These are phyloP conservation scores for Acer saccharum DNA, from an alignment of 345 rosid species.

Conservation along the genomic window DNA sequence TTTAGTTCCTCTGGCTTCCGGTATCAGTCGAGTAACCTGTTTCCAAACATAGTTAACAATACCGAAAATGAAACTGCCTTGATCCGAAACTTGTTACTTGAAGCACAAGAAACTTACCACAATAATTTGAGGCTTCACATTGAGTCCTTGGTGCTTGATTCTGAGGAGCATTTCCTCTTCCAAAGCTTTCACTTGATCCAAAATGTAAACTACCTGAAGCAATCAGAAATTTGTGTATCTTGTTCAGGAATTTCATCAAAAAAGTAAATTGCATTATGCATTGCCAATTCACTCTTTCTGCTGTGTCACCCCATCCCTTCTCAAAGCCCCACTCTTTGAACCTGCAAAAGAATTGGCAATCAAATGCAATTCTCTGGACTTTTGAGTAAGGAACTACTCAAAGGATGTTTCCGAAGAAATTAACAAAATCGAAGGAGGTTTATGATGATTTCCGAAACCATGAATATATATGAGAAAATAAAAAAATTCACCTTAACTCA, in stretches of 20 bases:
- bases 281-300: conserved; percentile 40
- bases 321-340: conserved; percentile 92
- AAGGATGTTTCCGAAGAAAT: background rate
- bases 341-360: conserved; percentile 36
- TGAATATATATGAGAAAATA: background rate
- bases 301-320: conserved; percentile 89
- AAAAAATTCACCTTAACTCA: conserved; percentile 50
- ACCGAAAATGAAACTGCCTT: background rate
- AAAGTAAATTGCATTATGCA: background rate
- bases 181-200: conserved; percentile 90
- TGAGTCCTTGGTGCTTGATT: conserved; percentile 72
- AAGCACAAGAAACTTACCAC: conserved; percentile 50
- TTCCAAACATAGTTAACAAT: background rate
- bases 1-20: conserved; percentile 74
- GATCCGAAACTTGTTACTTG: background rate
- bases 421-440: background rate
- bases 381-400: too few relatives aligned
- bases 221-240: background rate
- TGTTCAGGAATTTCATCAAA: background rate
- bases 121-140: conserved; percentile 73
- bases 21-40: conserved; percentile 82
- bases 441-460: background rate
- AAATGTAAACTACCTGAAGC: conserved; percentile 73
- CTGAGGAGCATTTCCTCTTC: conserved; percentile 78
- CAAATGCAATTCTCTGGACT: background rate